phyloP scores from a whole-genome alignment of 306 rosid species.

The Pterocarpus macrocarpus region DNA sequence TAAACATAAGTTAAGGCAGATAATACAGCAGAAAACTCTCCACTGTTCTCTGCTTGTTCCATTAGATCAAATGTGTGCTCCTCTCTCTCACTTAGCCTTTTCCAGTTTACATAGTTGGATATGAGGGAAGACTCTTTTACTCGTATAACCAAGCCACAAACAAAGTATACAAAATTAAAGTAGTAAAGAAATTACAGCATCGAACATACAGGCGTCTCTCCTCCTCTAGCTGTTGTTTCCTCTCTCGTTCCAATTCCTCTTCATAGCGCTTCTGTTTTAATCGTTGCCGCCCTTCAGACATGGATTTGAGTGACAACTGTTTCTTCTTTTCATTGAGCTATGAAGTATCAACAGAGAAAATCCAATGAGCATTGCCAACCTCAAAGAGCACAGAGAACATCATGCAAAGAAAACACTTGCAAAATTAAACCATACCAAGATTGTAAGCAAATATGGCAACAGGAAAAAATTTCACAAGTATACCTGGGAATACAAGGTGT shows the following conservation, averaged over 20 bases:
- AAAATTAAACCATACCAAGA: neutral
- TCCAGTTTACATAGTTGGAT: constrained; percentile 5
- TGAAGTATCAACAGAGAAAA: constrained; percentile 35
- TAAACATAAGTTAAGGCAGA: neutral
- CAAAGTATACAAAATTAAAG: constrained; percentile 8
- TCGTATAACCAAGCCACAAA: neutral
- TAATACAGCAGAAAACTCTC: too few relatives aligned
- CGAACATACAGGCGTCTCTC: constrained; percentile 73
- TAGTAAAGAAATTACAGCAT: constrained; percentile 10
- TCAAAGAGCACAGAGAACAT: constrained; percentile 17
- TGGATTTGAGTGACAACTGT: constrained; percentile 86
- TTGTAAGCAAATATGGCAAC: neutral
- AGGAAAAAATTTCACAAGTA: constrained; percentile 15
- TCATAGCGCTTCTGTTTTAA: constrained; percentile 86
- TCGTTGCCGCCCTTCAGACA: constrained; percentile 91
- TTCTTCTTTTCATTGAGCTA: constrained; percentile 87
- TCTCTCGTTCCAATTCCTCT: constrained; percentile 79
- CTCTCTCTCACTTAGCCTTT: neutral
- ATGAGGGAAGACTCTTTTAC: constrained; percentile 20
- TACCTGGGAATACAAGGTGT: neutral
- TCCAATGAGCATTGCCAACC: constrained; percentile 20
- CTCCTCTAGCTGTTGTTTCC: constrained; percentile 82
- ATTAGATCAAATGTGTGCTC: too few relatives aligned
- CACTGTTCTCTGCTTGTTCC: too few relatives aligned
- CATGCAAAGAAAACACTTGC: constrained; percentile 13